phyloP scores from a whole-genome alignment of 345 rosid genomes.

The Populus ilicifolia region DNA sequence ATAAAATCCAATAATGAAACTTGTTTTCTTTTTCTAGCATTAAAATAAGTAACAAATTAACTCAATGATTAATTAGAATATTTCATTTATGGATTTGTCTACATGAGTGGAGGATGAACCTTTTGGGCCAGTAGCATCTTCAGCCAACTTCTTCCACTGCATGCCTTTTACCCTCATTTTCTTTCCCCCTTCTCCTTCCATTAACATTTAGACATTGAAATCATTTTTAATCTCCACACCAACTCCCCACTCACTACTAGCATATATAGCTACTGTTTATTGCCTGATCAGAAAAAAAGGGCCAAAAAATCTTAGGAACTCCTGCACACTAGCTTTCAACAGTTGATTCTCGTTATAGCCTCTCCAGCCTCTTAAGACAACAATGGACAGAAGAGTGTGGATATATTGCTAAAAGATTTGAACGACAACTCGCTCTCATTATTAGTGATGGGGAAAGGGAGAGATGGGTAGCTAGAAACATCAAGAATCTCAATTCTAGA shows the following conservation, averaged over 20 bases:
- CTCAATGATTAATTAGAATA: background rate
- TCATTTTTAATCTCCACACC: background rate
- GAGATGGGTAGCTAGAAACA: no score
- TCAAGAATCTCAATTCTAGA: no score
- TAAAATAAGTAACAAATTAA: no score
- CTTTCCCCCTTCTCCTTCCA: background rate
- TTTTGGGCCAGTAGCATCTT: background rate
- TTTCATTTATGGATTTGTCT: background rate
- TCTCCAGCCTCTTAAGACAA: no score
- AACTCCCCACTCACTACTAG: background rate
- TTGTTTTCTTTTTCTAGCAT: no score
- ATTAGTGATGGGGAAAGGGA: no score
- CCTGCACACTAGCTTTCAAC: background rate
- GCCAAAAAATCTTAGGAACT: background rate
- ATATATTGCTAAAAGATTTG: no score
- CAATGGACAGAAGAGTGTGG: no score
- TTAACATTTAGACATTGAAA: background rate
- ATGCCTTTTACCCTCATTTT: background rate
- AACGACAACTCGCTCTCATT: no score
- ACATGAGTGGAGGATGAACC: background rate
- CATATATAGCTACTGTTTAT: background rate
- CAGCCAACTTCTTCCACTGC: background rate
- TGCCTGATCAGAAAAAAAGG: background rate
- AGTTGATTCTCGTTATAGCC: background rate
- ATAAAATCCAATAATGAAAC: no score